These are phyloP conservation scores for Trichoderma brevicompactum DNA, from an alignment of 2,329 filamentous ascomycete genomes.

Conservation along the genomic window DNA sequence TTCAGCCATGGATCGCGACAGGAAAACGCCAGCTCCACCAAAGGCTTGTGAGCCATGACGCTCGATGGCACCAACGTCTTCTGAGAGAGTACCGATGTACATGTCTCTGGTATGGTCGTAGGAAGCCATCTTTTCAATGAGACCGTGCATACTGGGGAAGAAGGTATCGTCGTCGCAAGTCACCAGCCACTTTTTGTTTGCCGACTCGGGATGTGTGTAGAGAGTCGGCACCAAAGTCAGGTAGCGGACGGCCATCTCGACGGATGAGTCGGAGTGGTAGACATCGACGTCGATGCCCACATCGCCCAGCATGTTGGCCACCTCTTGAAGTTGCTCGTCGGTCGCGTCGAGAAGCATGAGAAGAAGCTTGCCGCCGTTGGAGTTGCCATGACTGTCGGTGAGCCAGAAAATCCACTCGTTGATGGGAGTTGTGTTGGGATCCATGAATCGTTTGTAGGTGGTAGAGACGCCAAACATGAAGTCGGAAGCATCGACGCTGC, in stretches of 20 bases:
- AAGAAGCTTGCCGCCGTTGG: constrained; percentile 61
- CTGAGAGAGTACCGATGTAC: constrained; percentile 66
- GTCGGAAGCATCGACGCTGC: constrained; percentile 57
- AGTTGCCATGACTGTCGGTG: constrained; percentile 58
- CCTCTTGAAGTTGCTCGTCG: constrained; percentile 55
- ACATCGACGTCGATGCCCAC: constrained; percentile 62
- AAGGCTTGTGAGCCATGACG: constrained; percentile 67
- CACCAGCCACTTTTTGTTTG: constrained; percentile 61
- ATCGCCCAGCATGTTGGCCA: constrained; percentile 50
- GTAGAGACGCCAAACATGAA: constrained; percentile 65
- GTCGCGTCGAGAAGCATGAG: constrained; percentile 59
- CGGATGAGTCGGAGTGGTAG: constrained; percentile 55
- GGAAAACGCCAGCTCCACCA: constrained; percentile 66
- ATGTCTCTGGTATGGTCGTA: constrained; percentile 58
- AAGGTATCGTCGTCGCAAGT: constrained; percentile 69
- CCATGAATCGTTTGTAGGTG: constrained; percentile 59
- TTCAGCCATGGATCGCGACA: constrained; percentile 56
- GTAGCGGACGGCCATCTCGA: constrained; percentile 64
- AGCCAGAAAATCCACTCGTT: constrained; percentile 66
- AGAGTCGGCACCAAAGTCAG: constrained; percentile 59
- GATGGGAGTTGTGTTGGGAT: constrained; percentile 56
- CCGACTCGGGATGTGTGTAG: constrained; percentile 56
- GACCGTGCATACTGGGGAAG: constrained; percentile 61
- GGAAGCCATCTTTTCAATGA: constrained; percentile 55
- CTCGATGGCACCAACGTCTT: constrained; percentile 63